These are phyloP conservation scores for Vaccinium macrocarpon DNA, from an alignment of 148 eudicot genomes.

Conservation along the genomic window DNA sequence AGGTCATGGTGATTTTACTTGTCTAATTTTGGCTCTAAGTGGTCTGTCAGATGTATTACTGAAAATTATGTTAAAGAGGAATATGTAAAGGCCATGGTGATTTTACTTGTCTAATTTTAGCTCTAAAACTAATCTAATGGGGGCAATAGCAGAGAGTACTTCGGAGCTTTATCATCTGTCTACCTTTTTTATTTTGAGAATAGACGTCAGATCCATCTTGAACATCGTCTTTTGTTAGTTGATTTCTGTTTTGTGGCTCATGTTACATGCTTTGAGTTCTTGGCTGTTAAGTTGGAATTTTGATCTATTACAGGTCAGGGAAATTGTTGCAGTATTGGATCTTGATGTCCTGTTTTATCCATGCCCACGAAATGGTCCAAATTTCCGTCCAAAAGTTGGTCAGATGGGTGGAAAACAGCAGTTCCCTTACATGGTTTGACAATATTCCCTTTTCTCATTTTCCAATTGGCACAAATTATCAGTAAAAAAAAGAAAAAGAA, in stretches of 20 bases:
- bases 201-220: not conserved
- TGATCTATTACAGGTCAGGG: constrained; percentile 64
- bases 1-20: not conserved
- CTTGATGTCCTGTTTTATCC: constrained; percentile 90
- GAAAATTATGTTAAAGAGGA: not conserved
- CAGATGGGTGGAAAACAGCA: constrained; percentile 92
- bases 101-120: not conserved
- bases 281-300: constrained; percentile 12
- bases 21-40: constrained; percentile 1
- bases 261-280: not conserved
- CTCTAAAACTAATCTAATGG: not conserved
- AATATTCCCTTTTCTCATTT: not conserved
- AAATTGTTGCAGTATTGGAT: constrained; percentile 84
- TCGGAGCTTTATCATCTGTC: not conserved
- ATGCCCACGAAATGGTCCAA: constrained; percentile 93
- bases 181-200: not conserved
- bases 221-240: not conserved
- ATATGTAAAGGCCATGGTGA: not conserved
- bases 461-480: not conserved
- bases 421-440: constrained; percentile 91
- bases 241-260: not conserved
- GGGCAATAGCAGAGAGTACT: not conserved
- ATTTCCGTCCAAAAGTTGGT: constrained; percentile 74
- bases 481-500: not conserved
- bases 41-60: not conserved